phyloP scores from a whole-genome alignment of 2,329 filamentous ascomycete genomes.

The Aspergillus neotritici region DNA sequence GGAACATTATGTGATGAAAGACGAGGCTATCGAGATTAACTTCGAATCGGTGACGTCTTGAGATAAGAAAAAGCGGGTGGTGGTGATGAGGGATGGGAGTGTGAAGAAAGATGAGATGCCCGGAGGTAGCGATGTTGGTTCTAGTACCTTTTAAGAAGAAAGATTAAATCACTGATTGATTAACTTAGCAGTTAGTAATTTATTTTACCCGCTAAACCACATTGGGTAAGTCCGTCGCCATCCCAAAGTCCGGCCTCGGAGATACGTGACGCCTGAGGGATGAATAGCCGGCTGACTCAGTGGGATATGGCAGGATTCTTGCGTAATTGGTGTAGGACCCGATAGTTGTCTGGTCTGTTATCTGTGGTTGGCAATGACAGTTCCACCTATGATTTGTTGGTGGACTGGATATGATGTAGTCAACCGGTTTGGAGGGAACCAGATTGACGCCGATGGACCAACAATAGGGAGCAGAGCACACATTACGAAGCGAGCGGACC shows the following conservation, averaged over 20 bases:
- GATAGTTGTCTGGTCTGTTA: too few species aligned
- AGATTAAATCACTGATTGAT: conserved; percentile 13
- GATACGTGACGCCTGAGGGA: conserved; percentile 2
- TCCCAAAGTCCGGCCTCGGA: conserved; percentile 17
- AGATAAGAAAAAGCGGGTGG: conserved; percentile 17
- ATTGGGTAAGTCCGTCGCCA: conserved; percentile 11
- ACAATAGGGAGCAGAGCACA: too few species aligned
- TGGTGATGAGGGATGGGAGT: conserved; percentile 2
- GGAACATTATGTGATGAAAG: conserved; percentile 45
- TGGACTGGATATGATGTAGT: too few species aligned
- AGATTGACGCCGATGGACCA: too few species aligned
- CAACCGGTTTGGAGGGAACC: too few species aligned
- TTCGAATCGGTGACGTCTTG: conserved; percentile 19
- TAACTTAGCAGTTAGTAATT: conserved; percentile 2
- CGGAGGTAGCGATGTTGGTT: conserved; percentile 1
- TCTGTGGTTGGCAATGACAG: too few species aligned
- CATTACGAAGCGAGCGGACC: conserved; percentile 5
- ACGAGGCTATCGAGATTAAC: neutral
- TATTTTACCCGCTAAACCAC: conserved; percentile 6
- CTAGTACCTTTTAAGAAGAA: conserved; percentile 5
- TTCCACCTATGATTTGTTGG: too few species aligned
- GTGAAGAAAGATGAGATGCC: neutral
- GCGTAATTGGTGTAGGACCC: too few species aligned
- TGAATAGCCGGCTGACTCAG: too few species aligned
- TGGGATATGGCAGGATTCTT: too few species aligned